Percentiles rank a stretch among this genome's conserved stretches.
phyloP scores from a whole-genome alignment of 2,329 filamentous ascomycete species.

The Diaporthe helianthi region DNA sequence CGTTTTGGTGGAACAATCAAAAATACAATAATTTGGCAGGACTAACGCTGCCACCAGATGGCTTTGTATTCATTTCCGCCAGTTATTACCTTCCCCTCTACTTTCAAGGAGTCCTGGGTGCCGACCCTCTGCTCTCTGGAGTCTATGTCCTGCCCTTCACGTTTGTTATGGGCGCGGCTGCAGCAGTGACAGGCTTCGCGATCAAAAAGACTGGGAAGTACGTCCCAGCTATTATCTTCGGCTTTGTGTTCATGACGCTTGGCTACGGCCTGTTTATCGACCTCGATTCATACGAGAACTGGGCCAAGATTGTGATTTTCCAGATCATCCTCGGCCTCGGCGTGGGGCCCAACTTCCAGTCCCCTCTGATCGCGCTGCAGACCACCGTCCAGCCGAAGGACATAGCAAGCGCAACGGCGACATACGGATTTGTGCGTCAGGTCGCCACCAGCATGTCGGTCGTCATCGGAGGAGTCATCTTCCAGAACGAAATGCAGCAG shows the following conservation, averaged over 20 bases:
- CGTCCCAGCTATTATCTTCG: constrained; percentile 59
- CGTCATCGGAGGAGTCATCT: constrained; percentile 59
- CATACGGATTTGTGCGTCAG: constrained; percentile 66
- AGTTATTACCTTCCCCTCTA: constrained; percentile 78
- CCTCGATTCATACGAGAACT: constrained; percentile 58
- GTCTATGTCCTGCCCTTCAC: constrained; percentile 69
- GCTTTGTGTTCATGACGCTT: constrained; percentile 61
- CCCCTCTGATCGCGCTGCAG: constrained; percentile 69
- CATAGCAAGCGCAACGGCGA: constrained; percentile 68
- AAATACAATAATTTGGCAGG: too few relatives aligned
- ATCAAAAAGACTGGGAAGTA: constrained; percentile 66
- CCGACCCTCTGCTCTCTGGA: constrained; percentile 66
- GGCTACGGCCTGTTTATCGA: constrained; percentile 65
- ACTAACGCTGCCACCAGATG: too few relatives aligned
- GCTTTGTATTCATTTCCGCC: constrained; percentile 67
- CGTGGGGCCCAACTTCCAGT: constrained; percentile 68
- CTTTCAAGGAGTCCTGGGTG: constrained; percentile 71
- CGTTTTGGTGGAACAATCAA: too few relatives aligned
- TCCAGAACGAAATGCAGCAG: constrained; percentile 50
- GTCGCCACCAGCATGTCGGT: constrained; percentile 64
- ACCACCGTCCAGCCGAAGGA: constrained; percentile 65
- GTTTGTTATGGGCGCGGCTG: constrained; percentile 52
- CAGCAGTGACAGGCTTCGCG: constrained; percentile 50
- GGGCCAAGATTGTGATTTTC: constrained; percentile 57
- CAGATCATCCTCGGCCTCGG: constrained; percentile 68